Percentiles rank a stretch among this genome's conserved stretches.
Conservation (phyloP, 352 stramenopile genomes). For the Pythium folliculosum region DNA sequence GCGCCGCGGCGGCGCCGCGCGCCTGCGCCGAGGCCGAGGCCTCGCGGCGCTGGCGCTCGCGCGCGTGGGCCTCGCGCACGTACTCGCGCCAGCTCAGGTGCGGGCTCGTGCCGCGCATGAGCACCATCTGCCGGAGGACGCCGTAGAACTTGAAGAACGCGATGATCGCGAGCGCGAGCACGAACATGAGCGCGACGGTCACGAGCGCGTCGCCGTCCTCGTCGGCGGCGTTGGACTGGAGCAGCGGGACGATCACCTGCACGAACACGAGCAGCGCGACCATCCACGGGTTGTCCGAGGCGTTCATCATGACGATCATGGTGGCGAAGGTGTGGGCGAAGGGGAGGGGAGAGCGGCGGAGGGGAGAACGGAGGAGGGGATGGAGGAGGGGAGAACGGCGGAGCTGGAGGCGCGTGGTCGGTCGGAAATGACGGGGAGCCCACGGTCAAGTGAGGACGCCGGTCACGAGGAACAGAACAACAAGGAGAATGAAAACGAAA, state of each 20-base stretch:
- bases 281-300: conserved; percentile 81
- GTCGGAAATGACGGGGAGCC: background rate
- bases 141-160: conserved; percentile 61
- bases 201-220: conserved; percentile 49
- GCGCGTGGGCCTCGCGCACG: conserved; percentile 55
- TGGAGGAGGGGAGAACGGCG: background rate
- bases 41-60: conserved; percentile 38
- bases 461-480: conserved; percentile 4
- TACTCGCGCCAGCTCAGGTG: conserved; percentile 61
- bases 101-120: conserved; percentile 42
- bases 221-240: conserved; percentile 71
- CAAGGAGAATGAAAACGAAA: background rate
- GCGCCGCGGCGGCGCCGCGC: conserved; percentile 26
- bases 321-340: background rate
- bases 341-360: background rate
- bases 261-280: conserved; percentile 76
- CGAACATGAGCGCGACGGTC: conserved; percentile 56
- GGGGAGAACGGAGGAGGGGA: no score
- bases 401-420: background rate
- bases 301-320: conserved; percentile 84
- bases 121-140: conserved; percentile 47
- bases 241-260: conserved; percentile 71
- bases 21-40: conserved; percentile 40
- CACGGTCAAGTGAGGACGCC: conserved; percentile 22
- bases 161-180: conserved; percentile 55